Evolutionary conservation across 2,329 filamentous ascomycete species (phyloP).

Genomic region (Paracorniculantispora psalliotae): DNA sequence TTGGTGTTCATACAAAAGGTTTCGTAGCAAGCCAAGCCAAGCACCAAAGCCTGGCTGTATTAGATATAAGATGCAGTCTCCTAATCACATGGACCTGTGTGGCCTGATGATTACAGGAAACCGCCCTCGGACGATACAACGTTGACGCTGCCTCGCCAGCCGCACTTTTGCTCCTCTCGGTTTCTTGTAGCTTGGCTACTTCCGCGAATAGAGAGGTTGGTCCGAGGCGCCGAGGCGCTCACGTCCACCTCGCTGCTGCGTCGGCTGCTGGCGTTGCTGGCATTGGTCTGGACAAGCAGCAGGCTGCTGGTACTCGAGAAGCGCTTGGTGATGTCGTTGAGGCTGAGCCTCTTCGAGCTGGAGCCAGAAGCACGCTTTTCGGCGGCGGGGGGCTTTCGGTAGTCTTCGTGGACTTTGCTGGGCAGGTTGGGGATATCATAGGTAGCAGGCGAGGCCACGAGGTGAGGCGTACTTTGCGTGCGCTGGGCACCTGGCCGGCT

Average conservation of each 20-base stretch:
- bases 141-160: conserved; percentile 53
- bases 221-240: conserved; percentile 31
- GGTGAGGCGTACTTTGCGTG: conserved; percentile 45
- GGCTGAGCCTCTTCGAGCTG: conserved; percentile 54
- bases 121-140: conserved; percentile 50
- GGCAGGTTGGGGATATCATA: conserved; percentile 20
- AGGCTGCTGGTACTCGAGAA: conserved; percentile 57
- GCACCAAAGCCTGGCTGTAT: neutral
- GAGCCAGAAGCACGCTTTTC: conserved; percentile 50
- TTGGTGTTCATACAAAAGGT: too few species aligned
- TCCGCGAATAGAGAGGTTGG: conserved; percentile 40
- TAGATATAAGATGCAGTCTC: too few species aligned
- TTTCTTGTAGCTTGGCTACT: conserved; percentile 27
- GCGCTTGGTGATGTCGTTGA: conserved; percentile 56
- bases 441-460: conserved; percentile 27
- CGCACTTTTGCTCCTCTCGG: conserved; percentile 39
- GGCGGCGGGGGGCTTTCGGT: conserved; percentile 25
- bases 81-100: neutral
- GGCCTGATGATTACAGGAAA: conserved; percentile 42
- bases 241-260: conserved; percentile 42
- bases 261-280: conserved; percentile 43
- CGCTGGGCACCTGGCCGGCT: conserved; percentile 41
- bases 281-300: conserved; percentile 54
- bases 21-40: neutral
- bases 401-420: conserved; percentile 30